Conservation (phyloP, 805 yeast genomes). For the Schwanniomyces occidentalis region DNA sequence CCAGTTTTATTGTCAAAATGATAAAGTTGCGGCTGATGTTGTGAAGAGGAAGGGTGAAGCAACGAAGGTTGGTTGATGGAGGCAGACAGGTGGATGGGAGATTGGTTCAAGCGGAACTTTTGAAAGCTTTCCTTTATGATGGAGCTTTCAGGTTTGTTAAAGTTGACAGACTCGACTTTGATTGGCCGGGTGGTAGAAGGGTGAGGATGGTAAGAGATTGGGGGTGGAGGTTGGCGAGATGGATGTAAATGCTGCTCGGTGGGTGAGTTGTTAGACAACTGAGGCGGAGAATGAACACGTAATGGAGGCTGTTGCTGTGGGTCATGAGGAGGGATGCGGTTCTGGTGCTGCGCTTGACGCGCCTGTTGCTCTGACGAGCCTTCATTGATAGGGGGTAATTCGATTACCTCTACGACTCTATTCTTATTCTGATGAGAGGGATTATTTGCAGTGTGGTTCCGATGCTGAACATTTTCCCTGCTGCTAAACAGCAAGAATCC, state of each 20-base stretch:
- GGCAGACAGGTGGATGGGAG: background rate
- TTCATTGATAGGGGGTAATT: slow-evolving; percentile 9
- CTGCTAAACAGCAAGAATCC: slow-evolving; percentile 31
- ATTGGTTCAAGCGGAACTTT: slow-evolving; percentile 13
- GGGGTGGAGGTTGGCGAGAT: too few species aligned
- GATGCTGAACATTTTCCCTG: slow-evolving; percentile 7
- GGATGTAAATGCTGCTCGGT: slow-evolving; percentile 1
- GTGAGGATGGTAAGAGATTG: too few species aligned
- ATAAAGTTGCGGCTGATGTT: slow-evolving; percentile 2
- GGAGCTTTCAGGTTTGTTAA: slow-evolving; percentile 13
- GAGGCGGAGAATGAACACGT: too few species aligned
- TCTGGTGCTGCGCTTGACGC: slow-evolving; percentile 7
- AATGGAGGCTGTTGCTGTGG: slow-evolving; percentile 3
- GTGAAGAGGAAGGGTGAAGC: background rate
- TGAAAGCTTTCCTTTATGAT: slow-evolving; percentile 15
- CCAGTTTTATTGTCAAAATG: slow-evolving; percentile 5
- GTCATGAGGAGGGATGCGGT: slow-evolving; percentile 3
- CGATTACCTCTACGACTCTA: slow-evolving; percentile 11
- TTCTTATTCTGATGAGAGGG: slow-evolving; percentile 5
- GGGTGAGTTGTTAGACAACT: background rate
- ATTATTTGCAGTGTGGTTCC: background rate
- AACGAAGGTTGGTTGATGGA: background rate
- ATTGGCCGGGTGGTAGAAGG: slow-evolving; percentile 1
- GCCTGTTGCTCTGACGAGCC: slow-evolving; percentile 5
- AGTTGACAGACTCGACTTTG: slow-evolving; percentile 7